Percentiles rank a stretch among this genome's conserved stretches.
Conservation (phyloP, 2,329 filamentous ascomycete genomes). For the Exophiala aquamarina region DNA sequence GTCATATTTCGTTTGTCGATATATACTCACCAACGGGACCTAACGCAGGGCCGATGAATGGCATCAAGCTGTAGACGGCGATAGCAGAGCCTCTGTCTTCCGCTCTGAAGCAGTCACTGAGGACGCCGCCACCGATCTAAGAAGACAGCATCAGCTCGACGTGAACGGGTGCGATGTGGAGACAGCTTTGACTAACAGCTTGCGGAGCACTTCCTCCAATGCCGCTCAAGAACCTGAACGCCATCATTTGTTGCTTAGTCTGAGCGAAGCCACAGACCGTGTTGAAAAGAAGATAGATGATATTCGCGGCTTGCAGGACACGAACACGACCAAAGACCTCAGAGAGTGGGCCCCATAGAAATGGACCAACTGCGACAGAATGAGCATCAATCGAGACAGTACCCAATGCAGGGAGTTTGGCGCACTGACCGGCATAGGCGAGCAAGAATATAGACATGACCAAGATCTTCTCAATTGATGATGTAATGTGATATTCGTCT, state of each 20-base stretch:
- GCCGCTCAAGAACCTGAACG: slow-evolving; percentile 48
- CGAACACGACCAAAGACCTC: slow-evolving; percentile 46
- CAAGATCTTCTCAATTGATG: slow-evolving; percentile 37
- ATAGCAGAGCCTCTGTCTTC: slow-evolving; percentile 57
- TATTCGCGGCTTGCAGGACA: slow-evolving; percentile 44
- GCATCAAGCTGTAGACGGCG: slow-evolving; percentile 54
- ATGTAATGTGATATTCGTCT: slow-evolving; percentile 48
- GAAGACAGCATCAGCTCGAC: too few species aligned
- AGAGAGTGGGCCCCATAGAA: slow-evolving; percentile 44
- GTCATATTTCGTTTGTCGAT: too few species aligned
- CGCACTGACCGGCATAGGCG: slow-evolving; percentile 36
- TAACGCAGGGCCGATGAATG: slow-evolving; percentile 58
- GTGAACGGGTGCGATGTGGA: too few species aligned
- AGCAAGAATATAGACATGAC: slow-evolving; percentile 49
- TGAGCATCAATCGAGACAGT: background rate
- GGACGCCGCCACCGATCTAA: slow-evolving; percentile 32
- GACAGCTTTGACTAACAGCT: background rate
- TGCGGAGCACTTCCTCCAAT: slow-evolving; percentile 45
- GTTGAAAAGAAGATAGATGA: slow-evolving; percentile 50
- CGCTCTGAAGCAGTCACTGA: slow-evolving; percentile 50
- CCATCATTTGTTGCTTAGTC: slow-evolving; percentile 45
- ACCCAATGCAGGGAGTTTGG: background rate
- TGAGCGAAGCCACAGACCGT: slow-evolving; percentile 50
- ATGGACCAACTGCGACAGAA: slow-evolving; percentile 36
- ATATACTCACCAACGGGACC: slow-evolving; percentile 50